Conservation (phyloP, 2,329 filamentous ascomycete genomes). For the Alternaria alternata region DNA sequence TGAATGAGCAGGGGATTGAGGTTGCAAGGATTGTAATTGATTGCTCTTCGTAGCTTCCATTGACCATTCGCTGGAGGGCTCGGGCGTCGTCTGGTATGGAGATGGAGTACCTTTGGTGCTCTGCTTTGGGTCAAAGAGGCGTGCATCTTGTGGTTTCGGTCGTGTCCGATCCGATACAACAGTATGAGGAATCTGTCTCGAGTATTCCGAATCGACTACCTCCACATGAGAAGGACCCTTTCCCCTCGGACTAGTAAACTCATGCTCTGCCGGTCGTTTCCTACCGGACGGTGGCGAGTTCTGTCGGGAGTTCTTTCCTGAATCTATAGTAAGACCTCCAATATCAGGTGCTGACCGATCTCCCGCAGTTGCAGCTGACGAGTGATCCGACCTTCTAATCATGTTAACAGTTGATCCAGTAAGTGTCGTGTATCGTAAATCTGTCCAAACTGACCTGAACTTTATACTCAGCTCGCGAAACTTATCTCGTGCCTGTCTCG, state of each 20-base stretch:
- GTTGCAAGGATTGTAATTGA: slow-evolving; percentile 24
- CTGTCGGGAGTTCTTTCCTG: slow-evolving; percentile 26
- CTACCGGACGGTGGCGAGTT: slow-evolving; percentile 35
- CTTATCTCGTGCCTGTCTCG: slow-evolving; percentile 30
- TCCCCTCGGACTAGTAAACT: slow-evolving; percentile 33
- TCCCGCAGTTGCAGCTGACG: slow-evolving; percentile 38
- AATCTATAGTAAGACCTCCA: slow-evolving; percentile 36
- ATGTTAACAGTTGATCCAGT: slow-evolving; percentile 12
- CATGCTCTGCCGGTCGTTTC: slow-evolving; percentile 42
- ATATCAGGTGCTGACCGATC: slow-evolving; percentile 43
- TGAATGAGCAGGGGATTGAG: slow-evolving; percentile 21
- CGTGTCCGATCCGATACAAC: slow-evolving; percentile 25
- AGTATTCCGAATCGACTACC: slow-evolving; percentile 37
- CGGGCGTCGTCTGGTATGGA: slow-evolving; percentile 31
- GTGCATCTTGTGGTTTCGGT: slow-evolving; percentile 28
- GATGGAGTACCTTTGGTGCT: slow-evolving; percentile 20
- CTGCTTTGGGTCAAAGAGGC: slow-evolving; percentile 33
- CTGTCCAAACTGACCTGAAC: slow-evolving; percentile 21
- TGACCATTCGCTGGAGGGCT: slow-evolving; percentile 36
- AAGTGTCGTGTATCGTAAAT: neutral
- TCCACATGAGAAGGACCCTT: slow-evolving; percentile 36
- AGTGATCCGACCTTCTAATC: slow-evolving; percentile 32
- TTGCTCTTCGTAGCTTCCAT: slow-evolving; percentile 29
- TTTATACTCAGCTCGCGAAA: slow-evolving; percentile 33
- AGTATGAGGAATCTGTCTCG: slow-evolving; percentile 30